Conservation (phyloP, 1,284 basidiomycete genomes). For the Apiotrichum sp. region DNA sequence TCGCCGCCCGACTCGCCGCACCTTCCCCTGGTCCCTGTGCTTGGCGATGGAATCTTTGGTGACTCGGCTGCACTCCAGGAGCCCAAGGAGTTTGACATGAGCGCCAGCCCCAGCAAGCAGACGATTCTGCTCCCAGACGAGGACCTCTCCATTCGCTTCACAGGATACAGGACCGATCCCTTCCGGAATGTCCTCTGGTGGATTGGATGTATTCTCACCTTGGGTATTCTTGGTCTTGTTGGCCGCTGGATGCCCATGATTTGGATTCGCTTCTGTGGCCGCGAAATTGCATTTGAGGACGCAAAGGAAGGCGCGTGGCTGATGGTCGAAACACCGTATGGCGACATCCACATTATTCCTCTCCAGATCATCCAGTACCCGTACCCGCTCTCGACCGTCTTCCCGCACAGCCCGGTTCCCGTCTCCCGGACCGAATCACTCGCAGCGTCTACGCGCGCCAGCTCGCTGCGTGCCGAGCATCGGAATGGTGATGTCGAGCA, state of each 20-base stretch:
- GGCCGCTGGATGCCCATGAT: constrained; percentile 89
- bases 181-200: constrained; percentile 69
- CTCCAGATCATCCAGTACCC: constrained; percentile 65
- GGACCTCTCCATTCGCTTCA: constrained; percentile 79
- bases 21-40: constrained; percentile 39
- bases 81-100: constrained; percentile 36
- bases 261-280: constrained; percentile 83
- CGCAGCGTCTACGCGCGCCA: constrained; percentile 18
- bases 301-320: constrained; percentile 64
- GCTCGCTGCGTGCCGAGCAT: constrained; percentile 1
- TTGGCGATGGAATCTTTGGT: constrained; percentile 45
- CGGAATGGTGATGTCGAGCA: constrained; percentile 40
- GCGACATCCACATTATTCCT: constrained; percentile 70
- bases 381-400: constrained; percentile 70
- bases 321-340: constrained; percentile 83
- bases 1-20: constrained; percentile 41
- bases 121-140: constrained; percentile 85
- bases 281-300: constrained; percentile 74
- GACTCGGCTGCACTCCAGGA: constrained; percentile 23
- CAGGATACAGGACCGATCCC: constrained; percentile 71
- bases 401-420: constrained; percentile 49
- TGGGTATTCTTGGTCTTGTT: constrained; percentile 72
- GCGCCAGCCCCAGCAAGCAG: constrained; percentile 54
- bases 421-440: constrained; percentile 11
- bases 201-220: constrained; percentile 60